Base-by-base conservation (phyloP, 2,329 filamentous ascomycete genomes). In the Huntiella moniliformis region DNA sequence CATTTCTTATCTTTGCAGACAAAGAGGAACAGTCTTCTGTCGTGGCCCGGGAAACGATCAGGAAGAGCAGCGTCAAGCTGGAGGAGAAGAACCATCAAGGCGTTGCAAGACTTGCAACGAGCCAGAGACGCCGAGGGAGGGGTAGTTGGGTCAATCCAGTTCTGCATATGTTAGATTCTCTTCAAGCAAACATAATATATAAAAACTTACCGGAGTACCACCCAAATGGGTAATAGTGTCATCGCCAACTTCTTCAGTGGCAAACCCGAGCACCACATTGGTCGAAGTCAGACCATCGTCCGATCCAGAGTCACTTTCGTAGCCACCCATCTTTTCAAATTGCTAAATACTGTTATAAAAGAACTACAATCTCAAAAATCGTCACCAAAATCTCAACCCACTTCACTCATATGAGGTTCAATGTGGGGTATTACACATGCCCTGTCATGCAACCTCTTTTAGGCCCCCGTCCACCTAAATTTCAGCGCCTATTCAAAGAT, bases 11-110 rank as follows among this genome's bases (percentile, higher is more conserved):
- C 71, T 49, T 77, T 73, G 61, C 91, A 98, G 13, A 74, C 74
- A 60, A 93, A 86, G 10, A 98, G 68, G 57, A 95, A 96, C 13
- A 98, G 60, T 51, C 88, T 75, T 53, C 91, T 72, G 56, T 95
- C 85, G 61, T 96, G 84, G 47, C 79, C 77, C 1, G 86, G 82
- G 56, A 94, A 95, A 42, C 76, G 71, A 46, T 88, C 81, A 11
- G 86, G 87, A 3, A 96, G 70, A 58, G 95, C 86, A 55, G 77
- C 87, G 61, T 98, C 85, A 22, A 98, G 72, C 61, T 98, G 86
- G 40, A 98, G 72, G 3, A 98, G 73, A 8, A 96, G 70, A 1
- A 76, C 78, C 74, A 95, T 85, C 44, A 84, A 63, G 44, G 77
- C 73, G 53, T 85, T 82, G 73, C 91, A 98, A 53, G 82, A 72